Base-by-base conservation (phyloP, 345 rosid genomes). In the Salix brachista region DNA sequence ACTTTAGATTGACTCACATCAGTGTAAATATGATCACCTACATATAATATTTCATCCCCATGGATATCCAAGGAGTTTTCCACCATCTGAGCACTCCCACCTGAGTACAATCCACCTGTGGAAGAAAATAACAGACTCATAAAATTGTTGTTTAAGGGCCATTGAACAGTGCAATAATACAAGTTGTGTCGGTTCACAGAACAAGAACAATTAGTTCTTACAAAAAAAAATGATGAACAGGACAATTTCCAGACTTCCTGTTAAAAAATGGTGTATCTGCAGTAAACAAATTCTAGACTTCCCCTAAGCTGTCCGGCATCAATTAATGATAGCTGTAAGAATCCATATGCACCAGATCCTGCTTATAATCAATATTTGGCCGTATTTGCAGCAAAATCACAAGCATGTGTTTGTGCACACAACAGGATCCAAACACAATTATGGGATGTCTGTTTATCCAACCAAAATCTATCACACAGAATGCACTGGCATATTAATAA, bases 61-160 rank as follows among this genome's bases (percentile, higher is more conserved):
- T 94, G 97, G 76, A 94, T 79, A 72, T 87, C 79, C 66, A 94
- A 86, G 76, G 97, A 94, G 82, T 83, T 94, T 86, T 94, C 98
- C 61, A 94, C 77, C 95, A 94, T 90, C 80, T 92, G 98, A 80
- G 97, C 98, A 87, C 98, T 92, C 82, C 97, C 98, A 64, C 97
- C 98, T 0, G 98, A 94, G 84, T 92, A 94, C 85, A 94, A 44
- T 25, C 97, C 95, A 67, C 97, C 97, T 92, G 83, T 62, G 67
- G 67, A 80, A 78, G 80, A 75, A 73, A 46, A 75, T 18, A 68
- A 79, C 73, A 67, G 21, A 21, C 23, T 8, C 34, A 58, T 62
- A 39, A 77, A 8, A 46, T 58, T 26, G 25, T 37, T 8, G 25
- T 32, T 21, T 18, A 46, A 69, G 65, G 65, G 50, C 4, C 25